phyloP scores from a whole-genome alignment of 2,329 filamentous ascomycete species.

The Cladophialophora chaetospira region DNA sequence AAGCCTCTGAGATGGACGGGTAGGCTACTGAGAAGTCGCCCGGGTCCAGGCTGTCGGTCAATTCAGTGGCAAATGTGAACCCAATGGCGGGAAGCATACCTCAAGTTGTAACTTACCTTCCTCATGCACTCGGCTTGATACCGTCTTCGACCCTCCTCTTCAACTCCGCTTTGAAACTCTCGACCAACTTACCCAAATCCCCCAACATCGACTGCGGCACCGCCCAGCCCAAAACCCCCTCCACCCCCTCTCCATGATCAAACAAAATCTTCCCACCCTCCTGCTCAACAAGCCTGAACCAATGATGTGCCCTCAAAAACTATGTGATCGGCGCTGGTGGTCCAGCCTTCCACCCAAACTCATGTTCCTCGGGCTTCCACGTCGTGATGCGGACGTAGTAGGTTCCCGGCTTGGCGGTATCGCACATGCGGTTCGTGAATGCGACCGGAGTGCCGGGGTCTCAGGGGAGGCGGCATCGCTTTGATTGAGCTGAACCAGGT shows the following conservation, averaged over 20 bases:
- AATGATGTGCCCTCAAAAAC: slow-evolving; percentile 4
- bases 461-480: background rate
- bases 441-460: slow-evolving; percentile 6
- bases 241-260: slow-evolving; percentile 4
- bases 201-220: background rate
- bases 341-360: slow-evolving; percentile 14
- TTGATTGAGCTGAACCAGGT: slow-evolving; percentile 8
- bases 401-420: slow-evolving; percentile 9
- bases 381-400: slow-evolving; percentile 9
- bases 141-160: slow-evolving; percentile 6
- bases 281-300: slow-evolving; percentile 8
- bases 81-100: background rate
- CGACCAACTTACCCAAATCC: slow-evolving; percentile 6
- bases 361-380: slow-evolving; percentile 7
- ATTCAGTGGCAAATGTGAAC: background rate
- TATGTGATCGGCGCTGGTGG: slow-evolving; percentile 1
- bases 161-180: slow-evolving; percentile 13
- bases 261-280: slow-evolving; percentile 11
- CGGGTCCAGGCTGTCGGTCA: too few relatives aligned
- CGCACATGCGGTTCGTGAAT: slow-evolving; percentile 9
- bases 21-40: too few relatives aligned
- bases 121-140: background rate
- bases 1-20: too few relatives aligned
- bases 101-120: background rate
- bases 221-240: background rate